These are phyloP conservation scores for Leptosphaerulina australis DNA, from an alignment of 2,329 filamentous ascomycete species.

Conservation along the genomic window DNA sequence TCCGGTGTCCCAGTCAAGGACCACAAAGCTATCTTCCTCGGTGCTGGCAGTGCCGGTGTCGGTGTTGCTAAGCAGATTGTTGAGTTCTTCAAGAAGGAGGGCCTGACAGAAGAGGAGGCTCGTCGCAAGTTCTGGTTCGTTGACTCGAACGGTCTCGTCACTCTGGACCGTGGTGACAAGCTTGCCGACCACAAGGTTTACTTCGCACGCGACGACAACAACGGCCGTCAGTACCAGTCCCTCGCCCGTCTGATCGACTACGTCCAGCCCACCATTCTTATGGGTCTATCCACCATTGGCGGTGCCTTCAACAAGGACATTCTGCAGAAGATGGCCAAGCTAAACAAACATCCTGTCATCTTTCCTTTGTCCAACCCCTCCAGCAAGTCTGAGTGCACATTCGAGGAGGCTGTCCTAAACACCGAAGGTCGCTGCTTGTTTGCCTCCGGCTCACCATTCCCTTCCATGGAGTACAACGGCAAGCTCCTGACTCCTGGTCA, in stretches of 20 bases:
- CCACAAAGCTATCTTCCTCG: slow-evolving; percentile 94
- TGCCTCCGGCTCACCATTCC: slow-evolving; percentile 93
- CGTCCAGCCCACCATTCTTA: slow-evolving; percentile 90
- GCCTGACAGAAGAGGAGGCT: slow-evolving; percentile 85
- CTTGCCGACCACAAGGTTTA: slow-evolving; percentile 85
- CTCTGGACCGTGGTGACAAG: slow-evolving; percentile 88
- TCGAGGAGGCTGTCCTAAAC: slow-evolving; percentile 88
- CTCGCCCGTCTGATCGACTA: slow-evolving; percentile 92
- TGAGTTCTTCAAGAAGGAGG: slow-evolving; percentile 93
- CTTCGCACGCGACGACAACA: slow-evolving; percentile 69
- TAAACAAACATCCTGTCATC: slow-evolving; percentile 72
- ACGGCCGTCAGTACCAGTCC: slow-evolving; percentile 71
- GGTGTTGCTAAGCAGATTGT: slow-evolving; percentile 98
- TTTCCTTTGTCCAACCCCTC: slow-evolving; percentile 97
- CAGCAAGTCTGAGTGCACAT: slow-evolving; percentile 96
- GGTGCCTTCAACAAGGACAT: slow-evolving; percentile 92
- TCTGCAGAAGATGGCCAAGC: slow-evolving; percentile 64
- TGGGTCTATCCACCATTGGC: slow-evolving; percentile 92
- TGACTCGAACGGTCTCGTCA: slow-evolving; percentile 95
- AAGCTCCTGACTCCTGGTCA: slow-evolving; percentile 58
- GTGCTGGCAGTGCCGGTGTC: slow-evolving; percentile 92
- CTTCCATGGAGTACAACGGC: slow-evolving; percentile 61
- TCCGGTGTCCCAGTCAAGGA: slow-evolving; percentile 85
- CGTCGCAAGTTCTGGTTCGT: slow-evolving; percentile 95
- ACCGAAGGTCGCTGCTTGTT: slow-evolving; percentile 93